phyloP scores from a whole-genome alignment of 148 eudicot species.

The Vaccinium corymbosum region DNA sequence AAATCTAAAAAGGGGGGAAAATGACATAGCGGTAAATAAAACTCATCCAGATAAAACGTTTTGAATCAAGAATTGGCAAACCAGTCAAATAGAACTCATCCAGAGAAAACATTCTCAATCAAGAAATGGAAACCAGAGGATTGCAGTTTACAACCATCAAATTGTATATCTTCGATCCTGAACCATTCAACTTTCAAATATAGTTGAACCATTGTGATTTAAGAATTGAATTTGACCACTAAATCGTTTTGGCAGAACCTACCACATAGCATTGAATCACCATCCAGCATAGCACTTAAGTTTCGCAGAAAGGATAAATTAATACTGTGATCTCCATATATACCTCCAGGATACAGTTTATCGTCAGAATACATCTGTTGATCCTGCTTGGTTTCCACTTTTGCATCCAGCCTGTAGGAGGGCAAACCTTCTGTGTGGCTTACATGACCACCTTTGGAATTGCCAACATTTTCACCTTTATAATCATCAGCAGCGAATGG shows the following conservation, averaged over 20 bases:
- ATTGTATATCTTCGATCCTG: background rate
- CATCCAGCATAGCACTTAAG: background rate
- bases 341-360: conserved; percentile 46
- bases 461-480: conserved; percentile 36
- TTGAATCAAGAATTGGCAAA: background rate
- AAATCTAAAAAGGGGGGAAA: background rate
- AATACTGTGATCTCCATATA: background rate
- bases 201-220: background rate
- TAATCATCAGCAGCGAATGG: conserved; percentile 44
- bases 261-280: background rate
- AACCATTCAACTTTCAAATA: background rate
- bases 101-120: background rate
- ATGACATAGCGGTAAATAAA: conserved; percentile 8
- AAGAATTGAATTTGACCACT: background rate
- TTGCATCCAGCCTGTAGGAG: conserved; percentile 31
- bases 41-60: background rate
- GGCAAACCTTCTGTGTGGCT: conserved; percentile 27
- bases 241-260: background rate
- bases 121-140: background rate
- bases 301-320: conserved; percentile 2
- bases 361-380: conserved; percentile 30
- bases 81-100: conserved; percentile 6
- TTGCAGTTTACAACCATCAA: background rate
- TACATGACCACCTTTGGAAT: conserved; percentile 30
- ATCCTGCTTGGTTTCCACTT: conserved; percentile 31